These are phyloP conservation scores for Candida sp. DNA, from an alignment of 1,139 yeast genomes.

Conservation along the genomic window DNA sequence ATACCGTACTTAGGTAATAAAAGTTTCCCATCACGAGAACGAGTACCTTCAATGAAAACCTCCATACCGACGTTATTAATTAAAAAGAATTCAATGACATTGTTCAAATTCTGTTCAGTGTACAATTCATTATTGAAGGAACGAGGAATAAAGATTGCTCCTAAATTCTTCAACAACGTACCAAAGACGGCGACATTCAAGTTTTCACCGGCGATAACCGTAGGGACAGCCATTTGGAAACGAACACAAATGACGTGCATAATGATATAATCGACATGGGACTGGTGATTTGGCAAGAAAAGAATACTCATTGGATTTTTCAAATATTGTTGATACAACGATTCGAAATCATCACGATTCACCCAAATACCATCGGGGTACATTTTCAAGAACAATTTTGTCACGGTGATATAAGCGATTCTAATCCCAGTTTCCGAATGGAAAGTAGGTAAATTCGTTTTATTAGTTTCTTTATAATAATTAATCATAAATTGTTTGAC, in stretches of 20 bases:
- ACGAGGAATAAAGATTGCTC: constrained; percentile 47
- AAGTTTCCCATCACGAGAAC: constrained; percentile 65
- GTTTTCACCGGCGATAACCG: constrained; percentile 69
- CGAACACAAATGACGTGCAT: constrained; percentile 56
- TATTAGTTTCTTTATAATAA: constrained; percentile 34
- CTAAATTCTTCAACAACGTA: constrained; percentile 37
- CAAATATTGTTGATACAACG: constrained; percentile 28
- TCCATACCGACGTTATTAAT: constrained; percentile 53
- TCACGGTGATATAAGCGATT: constrained; percentile 37
- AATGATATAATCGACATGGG: constrained; percentile 64
- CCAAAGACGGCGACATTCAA: constrained; percentile 64
- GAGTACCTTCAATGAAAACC: constrained; percentile 65
- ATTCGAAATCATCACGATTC: constrained; percentile 27
- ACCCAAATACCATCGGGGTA: constrained; percentile 47
- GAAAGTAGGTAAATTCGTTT: constrained; percentile 34
- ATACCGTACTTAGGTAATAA: constrained; percentile 66
- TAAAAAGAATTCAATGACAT: constrained; percentile 51
- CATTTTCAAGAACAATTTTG: constrained; percentile 30
- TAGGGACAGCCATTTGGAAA: constrained; percentile 55
- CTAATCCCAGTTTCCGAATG: constrained; percentile 24
- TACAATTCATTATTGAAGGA: constrained; percentile 50
- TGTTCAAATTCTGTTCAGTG: constrained; percentile 54
- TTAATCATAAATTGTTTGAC: constrained; percentile 40
- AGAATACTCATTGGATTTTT: constrained; percentile 43
- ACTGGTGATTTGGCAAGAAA: constrained; percentile 54